phyloP scores from a whole-genome alignment of 2,329 filamentous ascomycete genomes.

The Penicillium olsonii region DNA sequence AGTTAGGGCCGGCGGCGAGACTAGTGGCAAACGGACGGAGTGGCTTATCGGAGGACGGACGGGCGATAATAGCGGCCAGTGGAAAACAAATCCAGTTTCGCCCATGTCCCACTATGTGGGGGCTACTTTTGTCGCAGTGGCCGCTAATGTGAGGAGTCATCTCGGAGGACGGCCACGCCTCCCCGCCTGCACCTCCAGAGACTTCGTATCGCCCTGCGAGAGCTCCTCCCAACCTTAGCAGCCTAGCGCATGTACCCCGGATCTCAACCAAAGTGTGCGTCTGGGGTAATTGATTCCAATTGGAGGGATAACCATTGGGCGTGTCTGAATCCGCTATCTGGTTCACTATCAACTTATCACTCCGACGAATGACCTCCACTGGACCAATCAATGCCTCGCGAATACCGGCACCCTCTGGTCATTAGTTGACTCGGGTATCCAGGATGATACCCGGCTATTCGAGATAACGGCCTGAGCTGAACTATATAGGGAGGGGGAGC shows the following conservation, averaged over 20 bases:
- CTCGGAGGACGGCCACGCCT: background rate
- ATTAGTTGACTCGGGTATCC: slow-evolving; percentile 10
- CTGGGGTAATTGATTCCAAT: slow-evolving; percentile 11
- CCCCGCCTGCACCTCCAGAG: slow-evolving; percentile 5
- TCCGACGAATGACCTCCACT: slow-evolving; percentile 4
- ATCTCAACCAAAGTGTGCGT: slow-evolving; percentile 7
- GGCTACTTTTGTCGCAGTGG: background rate
- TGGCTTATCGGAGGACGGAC: background rate
- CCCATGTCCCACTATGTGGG: background rate
- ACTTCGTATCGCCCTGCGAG: slow-evolving; percentile 1
- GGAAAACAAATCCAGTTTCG: background rate
- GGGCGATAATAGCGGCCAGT: background rate
- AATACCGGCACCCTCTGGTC: slow-evolving; percentile 2
- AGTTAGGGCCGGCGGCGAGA: slow-evolving; percentile 2
- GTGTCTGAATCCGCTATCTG: slow-evolving; percentile 12
- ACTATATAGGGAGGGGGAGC: slow-evolving; percentile 14
- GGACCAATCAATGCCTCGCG: slow-evolving; percentile 18
- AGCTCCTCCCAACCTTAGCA: slow-evolving; percentile 14
- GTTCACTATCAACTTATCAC: slow-evolving; percentile 1
- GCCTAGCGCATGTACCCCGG: slow-evolving; percentile 13
- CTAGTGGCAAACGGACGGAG: background rate
- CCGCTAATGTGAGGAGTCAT: fast-evolving
- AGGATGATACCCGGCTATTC: background rate
- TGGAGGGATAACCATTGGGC: slow-evolving; percentile 10
- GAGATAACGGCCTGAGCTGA: slow-evolving; percentile 4